Evolutionary conservation across 768 basidiomycete genomes (phyloP).

Genomic region (Calocera viscosa): DNA sequence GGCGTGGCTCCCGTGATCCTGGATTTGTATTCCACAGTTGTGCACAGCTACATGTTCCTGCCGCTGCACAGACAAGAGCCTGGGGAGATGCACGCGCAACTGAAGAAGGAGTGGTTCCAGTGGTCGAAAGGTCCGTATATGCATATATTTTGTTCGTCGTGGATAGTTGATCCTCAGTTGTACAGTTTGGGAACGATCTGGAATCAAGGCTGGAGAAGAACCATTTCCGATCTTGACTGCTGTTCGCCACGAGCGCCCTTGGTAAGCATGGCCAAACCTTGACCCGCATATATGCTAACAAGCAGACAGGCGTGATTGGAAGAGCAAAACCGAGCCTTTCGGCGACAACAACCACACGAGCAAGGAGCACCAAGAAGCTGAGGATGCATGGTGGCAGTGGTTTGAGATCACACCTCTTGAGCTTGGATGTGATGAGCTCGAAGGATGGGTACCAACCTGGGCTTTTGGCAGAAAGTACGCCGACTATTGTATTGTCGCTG

Average conservation of each 20-base stretch:
- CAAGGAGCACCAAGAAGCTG: constrained; percentile 15
- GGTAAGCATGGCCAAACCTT: background rate
- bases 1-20: background rate
- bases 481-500: background rate
- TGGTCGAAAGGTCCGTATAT: constrained; percentile 14
- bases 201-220: constrained; percentile 16
- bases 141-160: background rate
- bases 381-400: constrained; percentile 17
- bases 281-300: background rate
- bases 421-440: constrained; percentile 16
- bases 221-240: constrained; percentile 15
- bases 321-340: constrained; percentile 15
- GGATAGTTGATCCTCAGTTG: background rate
- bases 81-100: constrained; percentile 11
- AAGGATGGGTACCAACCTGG: constrained; percentile 17
- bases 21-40: background rate
- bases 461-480: constrained; percentile 12
- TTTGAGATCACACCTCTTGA: constrained; percentile 15
- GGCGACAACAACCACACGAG: constrained; percentile 13
- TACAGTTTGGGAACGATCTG: background rate
- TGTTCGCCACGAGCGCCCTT: constrained; percentile 16
- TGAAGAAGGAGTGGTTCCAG: constrained; percentile 16
- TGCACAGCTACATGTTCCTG: constrained; percentile 3
- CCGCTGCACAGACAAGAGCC: background rate
- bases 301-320: constrained; percentile 9